Evolutionary conservation across 257 asterid species (phyloP), one percentile per base, ranked within the genome.

Genomic region (Nicotiana knightiana): DNA sequence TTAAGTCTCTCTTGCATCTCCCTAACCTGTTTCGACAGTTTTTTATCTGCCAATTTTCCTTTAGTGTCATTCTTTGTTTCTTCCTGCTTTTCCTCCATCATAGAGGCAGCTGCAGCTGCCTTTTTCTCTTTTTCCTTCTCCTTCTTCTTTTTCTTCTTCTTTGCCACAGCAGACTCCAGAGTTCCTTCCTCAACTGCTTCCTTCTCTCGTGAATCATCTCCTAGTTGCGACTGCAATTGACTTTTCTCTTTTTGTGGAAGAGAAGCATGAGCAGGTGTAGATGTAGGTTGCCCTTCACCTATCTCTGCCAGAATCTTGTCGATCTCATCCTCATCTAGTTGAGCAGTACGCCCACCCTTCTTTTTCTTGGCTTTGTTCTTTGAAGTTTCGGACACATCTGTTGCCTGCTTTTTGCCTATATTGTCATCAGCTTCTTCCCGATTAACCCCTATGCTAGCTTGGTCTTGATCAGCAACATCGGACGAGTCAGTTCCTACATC

Each of bases 1-100:
- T 97, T 93, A 84, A 93, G 92, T 84, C 80, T 88, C 90, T 93
- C 98, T 84, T 91, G 99, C 97, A 95, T 92, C 90, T 92, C 96
- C 85, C 95, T 89, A 35, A 95, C 98, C 80, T 90, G 93, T 82
- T 91, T 91, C 0, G 97, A 93, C 35, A 91, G 87, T 87, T 93
- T 93, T 89, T 93, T 92, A 83, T 90, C 94, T 15, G 85, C 0
- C 39, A 64, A 81, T 86, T 90, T 92, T 71, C 82, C 87, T 81
- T 76, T 90, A 5, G 71, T 70, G 55, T 93, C 94, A 54, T 48
- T 77, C 83, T 89, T 89, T 43, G 82, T 39, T 57, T 91, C 96
- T 80, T 89, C 96, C 59, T 77, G 90, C 82, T 91, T 92, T 75
- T 92, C 97, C 82, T 91, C 99, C 18, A 64, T 83, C 84, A 83